These are phyloP conservation scores for Carex kokanica DNA, from an alignment of 176 grass and related monocot genomes.

Conservation along the genomic window DNA sequence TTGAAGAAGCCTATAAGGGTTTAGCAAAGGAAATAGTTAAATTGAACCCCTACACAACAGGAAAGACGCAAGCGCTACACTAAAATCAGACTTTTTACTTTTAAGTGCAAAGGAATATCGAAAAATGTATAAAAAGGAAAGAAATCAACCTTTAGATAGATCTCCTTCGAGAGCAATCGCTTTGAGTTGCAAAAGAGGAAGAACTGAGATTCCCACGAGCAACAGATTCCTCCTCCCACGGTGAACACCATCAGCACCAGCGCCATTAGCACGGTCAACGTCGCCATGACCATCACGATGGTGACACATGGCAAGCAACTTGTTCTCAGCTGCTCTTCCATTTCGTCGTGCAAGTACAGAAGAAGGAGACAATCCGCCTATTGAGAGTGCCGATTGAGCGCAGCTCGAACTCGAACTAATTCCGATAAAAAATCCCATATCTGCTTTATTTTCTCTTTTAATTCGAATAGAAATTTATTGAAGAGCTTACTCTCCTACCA, in stretches of 20 bases:
- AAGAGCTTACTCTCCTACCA: not conserved
- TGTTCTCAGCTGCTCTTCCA: not conserved
- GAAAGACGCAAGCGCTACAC: not conserved
- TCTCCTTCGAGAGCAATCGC: constrained; percentile 34
- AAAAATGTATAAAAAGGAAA: not conserved
- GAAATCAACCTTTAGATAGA: constrained; percentile 35
- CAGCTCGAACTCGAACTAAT: constrained; percentile 37
- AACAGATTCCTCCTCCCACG: constrained; percentile 59
- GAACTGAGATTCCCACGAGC: constrained; percentile 57
- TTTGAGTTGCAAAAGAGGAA: constrained; percentile 64
- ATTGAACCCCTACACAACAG: not conserved
- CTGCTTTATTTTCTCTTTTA: not conserved
- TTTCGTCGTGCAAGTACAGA: not conserved
- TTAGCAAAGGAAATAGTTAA: not conserved
- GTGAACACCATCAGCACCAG: constrained; percentile 11
- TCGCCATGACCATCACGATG: constrained; percentile 25
- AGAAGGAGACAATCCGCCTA: not conserved
- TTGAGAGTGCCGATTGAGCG: not conserved
- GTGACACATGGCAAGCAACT: constrained; percentile 29
- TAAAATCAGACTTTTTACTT: not conserved
- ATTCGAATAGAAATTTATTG: not conserved
- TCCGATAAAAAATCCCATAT: constrained; percentile 39
- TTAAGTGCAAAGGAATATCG: constrained; percentile 14
- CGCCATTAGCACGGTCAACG: not conserved
- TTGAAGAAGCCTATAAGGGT: not conserved